Percentiles rank a stretch among this genome's conserved stretches.
Conservation (phyloP, 352 stramenopile genomes). For the Nothophytophthora sp. region DNA sequence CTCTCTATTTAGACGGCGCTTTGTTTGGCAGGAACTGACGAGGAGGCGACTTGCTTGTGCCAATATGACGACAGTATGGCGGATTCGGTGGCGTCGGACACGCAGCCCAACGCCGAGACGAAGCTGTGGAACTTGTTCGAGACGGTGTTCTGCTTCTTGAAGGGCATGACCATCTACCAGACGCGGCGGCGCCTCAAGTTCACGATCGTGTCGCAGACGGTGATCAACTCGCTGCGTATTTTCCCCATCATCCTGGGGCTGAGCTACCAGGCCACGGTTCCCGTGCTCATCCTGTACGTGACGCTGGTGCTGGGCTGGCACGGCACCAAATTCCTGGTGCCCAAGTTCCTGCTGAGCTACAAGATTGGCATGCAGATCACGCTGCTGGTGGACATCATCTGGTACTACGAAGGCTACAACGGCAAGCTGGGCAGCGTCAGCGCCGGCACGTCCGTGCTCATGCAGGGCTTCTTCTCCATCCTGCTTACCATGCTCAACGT, state of each 20-base stretch:
- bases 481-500: conserved; percentile 80
- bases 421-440: conserved; percentile 82
- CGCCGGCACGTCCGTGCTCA: conserved; percentile 75
- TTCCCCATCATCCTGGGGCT: conserved; percentile 86
- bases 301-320: conserved; percentile 89
- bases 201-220: conserved; percentile 83
- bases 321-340: conserved; percentile 85
- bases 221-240: conserved; percentile 84
- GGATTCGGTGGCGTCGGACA: conserved; percentile 75
- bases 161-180: conserved; percentile 90
- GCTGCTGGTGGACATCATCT: conserved; percentile 82
- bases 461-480: conserved; percentile 88
- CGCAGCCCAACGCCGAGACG: conserved; percentile 52
- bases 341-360: conserved; percentile 87
- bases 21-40: background rate
- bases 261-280: conserved; percentile 82
- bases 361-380: conserved; percentile 91
- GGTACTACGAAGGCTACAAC: conserved; percentile 88
- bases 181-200: conserved; percentile 79
- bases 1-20: background rate
- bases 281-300: conserved; percentile 85
- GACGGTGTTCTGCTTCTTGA: conserved; percentile 86
- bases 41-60: too few species aligned
- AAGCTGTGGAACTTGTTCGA: conserved; percentile 85
- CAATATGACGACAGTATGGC: conserved; percentile 52